These are phyloP conservation scores for Cutaneotrichosporon sp. DNA, from an alignment of 1,284 basidiomycete genomes.

Conservation along the genomic window DNA sequence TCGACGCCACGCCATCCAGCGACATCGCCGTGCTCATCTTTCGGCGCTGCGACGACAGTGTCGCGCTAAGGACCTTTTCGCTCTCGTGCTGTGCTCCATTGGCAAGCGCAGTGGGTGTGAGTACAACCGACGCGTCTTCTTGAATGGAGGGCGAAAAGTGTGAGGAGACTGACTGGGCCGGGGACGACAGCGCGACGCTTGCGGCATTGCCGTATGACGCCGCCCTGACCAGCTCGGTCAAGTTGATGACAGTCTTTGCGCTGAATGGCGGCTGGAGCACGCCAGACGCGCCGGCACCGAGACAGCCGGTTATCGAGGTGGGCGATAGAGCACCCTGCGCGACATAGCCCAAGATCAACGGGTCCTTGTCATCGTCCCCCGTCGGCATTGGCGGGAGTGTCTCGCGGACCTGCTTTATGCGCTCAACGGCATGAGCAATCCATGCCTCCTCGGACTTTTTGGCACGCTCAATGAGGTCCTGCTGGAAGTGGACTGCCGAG, in stretches of 20 bases:
- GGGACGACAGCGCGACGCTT: slow-evolving; percentile 6
- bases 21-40: slow-evolving; percentile 8
- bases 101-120: slow-evolving; percentile 38
- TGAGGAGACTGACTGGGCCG: background rate
- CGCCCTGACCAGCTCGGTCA: slow-evolving; percentile 30
- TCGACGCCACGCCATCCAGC: background rate
- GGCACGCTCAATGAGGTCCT: slow-evolving; percentile 44
- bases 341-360: slow-evolving; percentile 43
- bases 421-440: slow-evolving; percentile 35
- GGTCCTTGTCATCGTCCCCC: slow-evolving; percentile 30
- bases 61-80: slow-evolving; percentile 29
- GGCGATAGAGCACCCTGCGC: slow-evolving; percentile 37
- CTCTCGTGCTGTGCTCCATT: slow-evolving; percentile 39
- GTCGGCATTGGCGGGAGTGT: slow-evolving; percentile 40
- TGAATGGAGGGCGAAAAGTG: slow-evolving; percentile 1
- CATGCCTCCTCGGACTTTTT: slow-evolving; percentile 42
- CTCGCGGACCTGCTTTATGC: slow-evolving; percentile 31
- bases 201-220: slow-evolving; percentile 22
- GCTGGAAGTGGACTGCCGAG: slow-evolving; percentile 47
- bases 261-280: slow-evolving; percentile 45
- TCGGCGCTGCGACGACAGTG: slow-evolving; percentile 3
- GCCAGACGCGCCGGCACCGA: slow-evolving; percentile 40
- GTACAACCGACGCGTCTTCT: slow-evolving; percentile 28
- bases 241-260: slow-evolving; percentile 20
- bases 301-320: slow-evolving; percentile 31